Conservation (phyloP, 768 basidiomycete genomes). For the Leccinum variicolor region DNA sequence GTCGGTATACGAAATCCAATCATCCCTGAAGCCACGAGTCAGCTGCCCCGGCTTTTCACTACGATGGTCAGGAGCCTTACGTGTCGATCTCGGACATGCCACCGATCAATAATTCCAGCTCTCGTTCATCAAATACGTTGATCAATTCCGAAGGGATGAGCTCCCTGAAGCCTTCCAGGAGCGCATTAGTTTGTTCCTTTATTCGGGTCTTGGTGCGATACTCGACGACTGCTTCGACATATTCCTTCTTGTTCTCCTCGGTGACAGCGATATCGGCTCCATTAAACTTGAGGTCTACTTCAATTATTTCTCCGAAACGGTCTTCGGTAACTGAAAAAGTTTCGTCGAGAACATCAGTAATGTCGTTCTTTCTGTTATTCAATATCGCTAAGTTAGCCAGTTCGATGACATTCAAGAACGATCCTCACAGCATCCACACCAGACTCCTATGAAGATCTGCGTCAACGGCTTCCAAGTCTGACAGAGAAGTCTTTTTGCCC, state of each 20-base stretch:
- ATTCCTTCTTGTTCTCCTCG: conserved; percentile 74
- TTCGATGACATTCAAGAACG: neutral
- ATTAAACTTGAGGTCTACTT: conserved; percentile 60
- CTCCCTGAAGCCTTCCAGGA: conserved; percentile 84
- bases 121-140: conserved; percentile 88
- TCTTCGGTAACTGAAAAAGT: conserved; percentile 71
- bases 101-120: conserved; percentile 85
- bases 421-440: conserved; percentile 69
- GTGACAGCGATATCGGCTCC: conserved; percentile 64
- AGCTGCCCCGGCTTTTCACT: neutral
- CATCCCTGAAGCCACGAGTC: conserved; percentile 48
- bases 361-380: conserved; percentile 61
- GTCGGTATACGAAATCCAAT: conserved; percentile 93
- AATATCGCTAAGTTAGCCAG: conserved; percentile 1
- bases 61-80: conserved; percentile 34
- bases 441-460: conserved; percentile 67
- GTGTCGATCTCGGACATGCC: conserved; percentile 93
- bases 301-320: conserved; percentile 69
- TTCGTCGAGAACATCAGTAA: conserved; percentile 71
- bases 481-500: conserved; percentile 53
- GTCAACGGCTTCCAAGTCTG: conserved; percentile 69
- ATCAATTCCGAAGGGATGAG: conserved; percentile 81
- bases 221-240: conserved; percentile 72
- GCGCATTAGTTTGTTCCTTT: conserved; percentile 79
- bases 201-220: conserved; percentile 83